These are phyloP conservation scores for Saturnispora ahearnii DNA, from an alignment of 805 yeast genomes.

Conservation along the genomic window DNA sequence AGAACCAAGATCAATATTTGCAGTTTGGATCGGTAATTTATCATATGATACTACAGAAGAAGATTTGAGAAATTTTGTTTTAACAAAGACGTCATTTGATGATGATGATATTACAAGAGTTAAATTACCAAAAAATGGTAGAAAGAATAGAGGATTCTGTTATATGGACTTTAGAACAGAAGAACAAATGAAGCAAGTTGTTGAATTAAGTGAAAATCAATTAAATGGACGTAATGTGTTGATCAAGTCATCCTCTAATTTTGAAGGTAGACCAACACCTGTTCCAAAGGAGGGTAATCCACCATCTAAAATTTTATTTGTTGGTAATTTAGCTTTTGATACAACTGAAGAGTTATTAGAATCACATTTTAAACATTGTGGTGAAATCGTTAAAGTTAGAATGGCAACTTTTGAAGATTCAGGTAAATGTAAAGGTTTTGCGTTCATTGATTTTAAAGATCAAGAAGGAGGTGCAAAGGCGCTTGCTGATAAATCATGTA, in stretches of 20 bases:
- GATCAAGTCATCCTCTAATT: slow-evolving; percentile 73
- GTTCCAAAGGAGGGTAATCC: slow-evolving; percentile 45
- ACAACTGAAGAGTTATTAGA: slow-evolving; percentile 72
- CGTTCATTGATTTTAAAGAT: slow-evolving; percentile 78
- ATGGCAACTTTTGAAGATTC: slow-evolving; percentile 98
- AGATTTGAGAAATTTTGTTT: slow-evolving; percentile 57
- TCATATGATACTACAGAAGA: slow-evolving; percentile 76
- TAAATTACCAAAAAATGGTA: slow-evolving; percentile 67
- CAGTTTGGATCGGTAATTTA: slow-evolving; percentile 93
- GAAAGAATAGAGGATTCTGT: slow-evolving; percentile 78
- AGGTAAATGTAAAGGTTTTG: slow-evolving; percentile 95
- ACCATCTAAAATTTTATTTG: slow-evolving; percentile 81
- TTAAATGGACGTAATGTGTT: slow-evolving; percentile 80
- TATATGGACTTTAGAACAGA: slow-evolving; percentile 69
- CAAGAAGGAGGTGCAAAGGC: slow-evolving; percentile 80
- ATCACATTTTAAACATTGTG: slow-evolving; percentile 84
- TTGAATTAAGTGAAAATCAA: slow-evolving; percentile 59
- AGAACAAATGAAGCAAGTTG: slow-evolving; percentile 51
- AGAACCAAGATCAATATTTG: slow-evolving; percentile 41
- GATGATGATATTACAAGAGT: slow-evolving; percentile 63
- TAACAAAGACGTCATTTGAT: slow-evolving; percentile 47
- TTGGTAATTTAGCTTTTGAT: slow-evolving; percentile 89
- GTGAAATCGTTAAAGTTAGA: slow-evolving; percentile 73
- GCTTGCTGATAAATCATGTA: slow-evolving; percentile 58
- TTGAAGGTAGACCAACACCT: slow-evolving; percentile 75